Percentiles rank a stretch among this genome's conserved stretches.
These are phyloP conservation scores for Niebla homalea DNA, from an alignment of 495 filamentous ascomycete species.

Conservation along the genomic window DNA sequence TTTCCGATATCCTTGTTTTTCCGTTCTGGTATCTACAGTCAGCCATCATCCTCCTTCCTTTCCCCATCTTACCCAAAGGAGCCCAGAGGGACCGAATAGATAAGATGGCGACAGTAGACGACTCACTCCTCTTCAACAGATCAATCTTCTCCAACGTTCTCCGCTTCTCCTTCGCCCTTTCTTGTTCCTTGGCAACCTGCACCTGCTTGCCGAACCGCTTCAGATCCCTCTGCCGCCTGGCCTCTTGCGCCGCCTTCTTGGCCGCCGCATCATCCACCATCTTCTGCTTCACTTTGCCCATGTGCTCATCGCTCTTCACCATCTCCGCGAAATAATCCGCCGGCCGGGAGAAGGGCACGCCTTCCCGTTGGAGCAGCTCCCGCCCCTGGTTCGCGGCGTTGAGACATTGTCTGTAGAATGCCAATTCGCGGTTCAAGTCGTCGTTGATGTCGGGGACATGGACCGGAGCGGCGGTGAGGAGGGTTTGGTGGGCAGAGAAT, in stretches of 20 bases:
- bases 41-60: constrained; percentile 14
- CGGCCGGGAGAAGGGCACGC: constrained; percentile 72
- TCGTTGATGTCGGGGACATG: constrained; percentile 60
- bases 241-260: constrained; percentile 87
- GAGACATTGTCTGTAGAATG: constrained; percentile 86
- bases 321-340: constrained; percentile 97
- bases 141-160: constrained; percentile 90
- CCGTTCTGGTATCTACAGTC: constrained; percentile 49
- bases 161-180: constrained; percentile 78
- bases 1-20: constrained; percentile 53
- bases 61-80: background rate
- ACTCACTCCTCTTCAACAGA: constrained; percentile 79
- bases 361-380: constrained; percentile 61
- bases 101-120: constrained; percentile 3
- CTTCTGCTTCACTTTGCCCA: constrained; percentile 90
- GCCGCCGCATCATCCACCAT: constrained; percentile 78
- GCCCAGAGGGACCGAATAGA: background rate
- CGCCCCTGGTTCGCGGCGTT: constrained; percentile 62
- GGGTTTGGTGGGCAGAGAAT: constrained; percentile 53
- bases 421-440: constrained; percentile 78
- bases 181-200: constrained; percentile 89
- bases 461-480: constrained; percentile 39
- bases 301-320: constrained; percentile 96
- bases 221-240: constrained; percentile 79
- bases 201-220: constrained; percentile 99